Evolutionary conservation across 192 early-diverging fungal genomes (phyloP).

Genomic region (Coemansia sp.): DNA sequence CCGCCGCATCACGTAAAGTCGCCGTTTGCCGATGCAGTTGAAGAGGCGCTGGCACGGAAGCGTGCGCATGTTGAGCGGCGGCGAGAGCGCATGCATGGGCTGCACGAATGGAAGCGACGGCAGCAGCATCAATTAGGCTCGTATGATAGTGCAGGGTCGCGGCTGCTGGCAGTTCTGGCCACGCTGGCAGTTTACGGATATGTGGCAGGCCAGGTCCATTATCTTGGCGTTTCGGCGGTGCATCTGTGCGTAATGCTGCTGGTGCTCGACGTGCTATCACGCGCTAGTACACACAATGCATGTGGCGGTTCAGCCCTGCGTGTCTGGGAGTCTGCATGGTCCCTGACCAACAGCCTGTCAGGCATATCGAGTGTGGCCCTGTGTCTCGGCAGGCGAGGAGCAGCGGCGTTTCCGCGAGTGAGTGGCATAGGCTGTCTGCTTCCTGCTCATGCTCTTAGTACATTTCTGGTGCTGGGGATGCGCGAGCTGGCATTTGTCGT

Average conservation of each 20-base stretch:
- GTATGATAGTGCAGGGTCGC: not conserved
- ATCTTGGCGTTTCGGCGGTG: not conserved
- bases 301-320: not conserved
- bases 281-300: not conserved
- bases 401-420: slow-evolving; percentile 1
- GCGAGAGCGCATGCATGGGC: slow-evolving; percentile 10
- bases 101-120: slow-evolving; percentile 22
- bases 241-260: slow-evolving; percentile 4
- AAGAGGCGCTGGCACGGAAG: slow-evolving; percentile 21
- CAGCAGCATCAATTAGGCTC: not conserved
- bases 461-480: slow-evolving; percentile 18
- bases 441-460: slow-evolving; percentile 26
- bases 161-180: not conserved
- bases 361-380: not conserved
- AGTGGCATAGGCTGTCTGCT: slow-evolving; percentile 14
- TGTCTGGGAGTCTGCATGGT: not conserved
- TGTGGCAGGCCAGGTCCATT: not conserved
- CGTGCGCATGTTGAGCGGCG: slow-evolving; percentile 21
- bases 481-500: slow-evolving; percentile 29
- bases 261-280: slow-evolving; percentile 7
- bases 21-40: slow-evolving; percentile 42
- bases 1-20: slow-evolving; percentile 14
- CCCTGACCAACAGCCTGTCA: not conserved
- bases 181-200: slow-evolving; percentile 4
- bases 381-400: not conserved